Evolutionary conservation across 2,329 filamentous ascomycete genomes (phyloP).

Genomic region (Talaromyces albobiverticillius): DNA sequence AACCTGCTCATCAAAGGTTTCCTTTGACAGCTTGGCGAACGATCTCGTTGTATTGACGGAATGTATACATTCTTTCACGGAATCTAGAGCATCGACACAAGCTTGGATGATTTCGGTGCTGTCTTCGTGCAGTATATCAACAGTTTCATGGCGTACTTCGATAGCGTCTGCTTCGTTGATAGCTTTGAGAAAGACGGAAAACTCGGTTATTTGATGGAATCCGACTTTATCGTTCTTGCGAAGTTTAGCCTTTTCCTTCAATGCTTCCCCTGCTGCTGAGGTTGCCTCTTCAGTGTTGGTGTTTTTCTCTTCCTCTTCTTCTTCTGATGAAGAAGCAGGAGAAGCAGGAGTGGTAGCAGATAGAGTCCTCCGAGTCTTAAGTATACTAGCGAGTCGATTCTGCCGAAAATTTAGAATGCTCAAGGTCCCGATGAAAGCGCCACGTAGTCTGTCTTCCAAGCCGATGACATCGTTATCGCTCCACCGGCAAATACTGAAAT

Average conservation of each 20-base stretch:
- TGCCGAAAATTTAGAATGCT: not conserved
- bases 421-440: not conserved
- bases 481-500: constrained; percentile 48
- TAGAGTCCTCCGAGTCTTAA: not conserved
- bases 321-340: too few species aligned
- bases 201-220: constrained; percentile 32
- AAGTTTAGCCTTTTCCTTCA: not conserved
- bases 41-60: constrained; percentile 28
- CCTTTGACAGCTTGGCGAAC: constrained; percentile 24
- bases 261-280: not conserved
- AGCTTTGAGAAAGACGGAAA: constrained; percentile 33
- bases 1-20: constrained; percentile 21
- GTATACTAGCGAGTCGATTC: not conserved
- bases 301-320: not conserved
- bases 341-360: not conserved
- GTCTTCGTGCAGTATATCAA: constrained; percentile 30
- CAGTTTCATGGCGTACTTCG: constrained; percentile 29
- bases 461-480: constrained; percentile 10
- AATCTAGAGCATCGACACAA: constrained; percentile 24
- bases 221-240: constrained; percentile 22
- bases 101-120: constrained; percentile 24
- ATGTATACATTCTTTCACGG: constrained; percentile 26
- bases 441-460: not conserved
- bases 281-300: not conserved
- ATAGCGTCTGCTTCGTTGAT: constrained; percentile 39